Evolutionary conservation across 176 grass and related monocot species (phyloP).

Genomic region (Oryza officinalis): DNA sequence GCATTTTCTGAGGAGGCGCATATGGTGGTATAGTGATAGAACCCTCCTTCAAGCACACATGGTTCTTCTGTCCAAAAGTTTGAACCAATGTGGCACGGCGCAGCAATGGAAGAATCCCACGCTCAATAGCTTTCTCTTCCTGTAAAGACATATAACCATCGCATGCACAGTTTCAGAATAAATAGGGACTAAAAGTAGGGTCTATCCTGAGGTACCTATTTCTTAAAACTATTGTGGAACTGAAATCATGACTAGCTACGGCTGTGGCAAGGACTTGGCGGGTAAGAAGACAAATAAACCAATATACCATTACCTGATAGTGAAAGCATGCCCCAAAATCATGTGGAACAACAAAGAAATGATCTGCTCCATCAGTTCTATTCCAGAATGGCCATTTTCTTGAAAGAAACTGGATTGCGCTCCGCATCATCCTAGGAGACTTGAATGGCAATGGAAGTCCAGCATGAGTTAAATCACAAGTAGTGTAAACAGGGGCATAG

Average conservation of each 20-base stretch:
- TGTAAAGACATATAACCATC: constrained; percentile 24
- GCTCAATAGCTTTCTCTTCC: constrained; percentile 85
- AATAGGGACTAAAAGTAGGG: neutral
- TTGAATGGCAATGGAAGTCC: constrained; percentile 89
- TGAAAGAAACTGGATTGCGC: constrained; percentile 75
- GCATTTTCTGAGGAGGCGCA: constrained; percentile 91
- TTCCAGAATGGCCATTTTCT: constrained; percentile 90
- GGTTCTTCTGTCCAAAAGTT: constrained; percentile 84
- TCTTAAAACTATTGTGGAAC: constrained; percentile 8
- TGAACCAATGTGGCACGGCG: constrained; percentile 72
- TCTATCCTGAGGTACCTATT: neutral
- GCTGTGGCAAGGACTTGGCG: neutral
- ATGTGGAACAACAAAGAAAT: constrained; percentile 84
- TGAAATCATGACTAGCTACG: constrained; percentile 8
- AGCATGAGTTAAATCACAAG: constrained; percentile 84
- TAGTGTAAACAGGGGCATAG: constrained; percentile 74
- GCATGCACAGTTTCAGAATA: constrained; percentile 5
- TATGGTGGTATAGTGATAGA: constrained; percentile 88
- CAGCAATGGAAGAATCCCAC: constrained; percentile 76
- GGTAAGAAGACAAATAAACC: neutral
- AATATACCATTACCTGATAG: constrained; percentile 66
- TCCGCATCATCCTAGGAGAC: constrained; percentile 89
- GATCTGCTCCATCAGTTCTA: constrained; percentile 79
- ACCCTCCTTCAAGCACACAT: constrained; percentile 87
- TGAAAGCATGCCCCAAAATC: constrained; percentile 92